Evolutionary conservation across 768 basidiomycete genomes (phyloP).

Genomic region (Phaeotremella fagi): DNA sequence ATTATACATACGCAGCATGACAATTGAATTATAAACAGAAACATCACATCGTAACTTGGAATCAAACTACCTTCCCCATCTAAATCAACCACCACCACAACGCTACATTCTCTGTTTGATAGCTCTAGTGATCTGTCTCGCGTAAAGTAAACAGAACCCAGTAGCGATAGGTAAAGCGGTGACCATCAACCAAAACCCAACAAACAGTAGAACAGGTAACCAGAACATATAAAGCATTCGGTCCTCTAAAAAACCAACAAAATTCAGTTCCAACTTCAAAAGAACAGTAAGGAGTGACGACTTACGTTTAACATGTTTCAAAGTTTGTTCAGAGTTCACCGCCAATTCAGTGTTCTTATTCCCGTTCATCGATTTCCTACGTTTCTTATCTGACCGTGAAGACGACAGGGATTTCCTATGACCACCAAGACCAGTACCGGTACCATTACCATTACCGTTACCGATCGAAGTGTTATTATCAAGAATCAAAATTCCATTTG

Average conservation of each 20-base stretch:
- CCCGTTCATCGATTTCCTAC: too few species aligned
- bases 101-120: slow-evolving; percentile 29
- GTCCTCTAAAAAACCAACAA: slow-evolving; percentile 23
- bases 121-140: slow-evolving; percentile 27
- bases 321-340: slow-evolving; percentile 3
- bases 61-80: too few species aligned
- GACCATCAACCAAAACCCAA: slow-evolving; percentile 39
- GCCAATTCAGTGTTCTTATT: too few species aligned
- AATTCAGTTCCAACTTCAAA: not conserved
- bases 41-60: too few species aligned
- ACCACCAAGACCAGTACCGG: too few species aligned
- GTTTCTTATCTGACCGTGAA: not conserved
- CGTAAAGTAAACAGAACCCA: slow-evolving; percentile 35
- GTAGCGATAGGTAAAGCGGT: slow-evolving; percentile 40
- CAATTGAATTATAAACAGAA: too few species aligned
- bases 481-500: too few species aligned
- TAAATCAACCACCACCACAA: not conserved
- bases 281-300: not conserved
- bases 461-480: too few species aligned
- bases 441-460: too few species aligned
- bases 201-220: slow-evolving; percentile 48
- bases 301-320: slow-evolving; percentile 32
- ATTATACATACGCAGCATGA: too few species aligned
- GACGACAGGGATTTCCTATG: not conserved
- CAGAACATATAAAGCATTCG: slow-evolving; percentile 50